Evolutionary conservation across 345 rosid species (phyloP).

Genomic region (Hypericum perforatum): DNA sequence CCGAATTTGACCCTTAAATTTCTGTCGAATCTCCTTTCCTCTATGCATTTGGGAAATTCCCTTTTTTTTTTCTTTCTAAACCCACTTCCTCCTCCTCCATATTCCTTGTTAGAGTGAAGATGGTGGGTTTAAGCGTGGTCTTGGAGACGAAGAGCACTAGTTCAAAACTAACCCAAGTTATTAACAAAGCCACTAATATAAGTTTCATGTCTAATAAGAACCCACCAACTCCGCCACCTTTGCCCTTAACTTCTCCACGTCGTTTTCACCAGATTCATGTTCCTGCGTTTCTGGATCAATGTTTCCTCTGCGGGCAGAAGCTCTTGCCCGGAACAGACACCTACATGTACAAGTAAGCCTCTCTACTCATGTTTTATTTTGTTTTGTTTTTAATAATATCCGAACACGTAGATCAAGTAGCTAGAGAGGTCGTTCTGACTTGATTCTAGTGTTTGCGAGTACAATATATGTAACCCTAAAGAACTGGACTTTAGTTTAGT

Average conservation of each 20-base stretch:
- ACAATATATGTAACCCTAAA: too few species aligned
- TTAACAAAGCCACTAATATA: constrained; percentile 33
- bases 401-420: too few species aligned
- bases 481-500: constrained; percentile 8
- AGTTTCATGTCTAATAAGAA: constrained; percentile 18
- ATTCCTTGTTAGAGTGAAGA: constrained; percentile 4
- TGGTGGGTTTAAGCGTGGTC: constrained; percentile 82
- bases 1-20: too few species aligned
- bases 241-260: constrained; percentile 7
- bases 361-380: background rate
- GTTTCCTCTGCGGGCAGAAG: constrained; percentile 61
- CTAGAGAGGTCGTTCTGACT: background rate
- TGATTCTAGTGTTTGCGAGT: too few species aligned
- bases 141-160: constrained; percentile 38
- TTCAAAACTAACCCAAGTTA: constrained; percentile 40
- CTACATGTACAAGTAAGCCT: constrained; percentile 97
- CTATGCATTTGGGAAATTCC: too few species aligned
- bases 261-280: background rate
- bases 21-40: too few species aligned
- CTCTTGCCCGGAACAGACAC: constrained; percentile 68
- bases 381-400: background rate
- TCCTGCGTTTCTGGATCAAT: constrained; percentile 48
- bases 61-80: background rate
- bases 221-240: constrained; percentile 8
- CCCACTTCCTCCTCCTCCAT: background rate